A percentile compares a stretch with the other conserved stretches of the same genome.
Conservation (phyloP, 2,329 filamentous ascomycete species). For the Bipolaris gigantea region DNA sequence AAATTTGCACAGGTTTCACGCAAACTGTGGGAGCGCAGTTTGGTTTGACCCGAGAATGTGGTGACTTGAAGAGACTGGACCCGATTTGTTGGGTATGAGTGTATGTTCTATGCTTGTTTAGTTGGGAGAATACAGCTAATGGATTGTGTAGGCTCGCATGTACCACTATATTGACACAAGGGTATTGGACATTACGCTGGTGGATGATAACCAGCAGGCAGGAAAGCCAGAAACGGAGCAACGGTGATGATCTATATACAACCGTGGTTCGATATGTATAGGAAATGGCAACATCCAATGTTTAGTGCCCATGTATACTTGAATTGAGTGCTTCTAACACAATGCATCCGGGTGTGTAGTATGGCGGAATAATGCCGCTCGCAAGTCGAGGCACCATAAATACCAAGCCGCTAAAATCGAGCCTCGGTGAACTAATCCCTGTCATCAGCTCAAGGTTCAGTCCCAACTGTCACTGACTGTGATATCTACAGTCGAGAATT, state of each 20-base stretch:
- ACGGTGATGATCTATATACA: neutral
- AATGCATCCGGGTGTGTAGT: neutral
- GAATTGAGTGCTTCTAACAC: neutral
- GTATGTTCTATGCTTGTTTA: conserved; percentile 16
- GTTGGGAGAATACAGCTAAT: neutral
- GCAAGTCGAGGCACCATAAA: neutral
- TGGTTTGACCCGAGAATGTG: conserved; percentile 30
- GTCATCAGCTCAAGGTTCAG: neutral
- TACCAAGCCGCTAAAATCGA: conserved; percentile 28
- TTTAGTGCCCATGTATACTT: neutral
- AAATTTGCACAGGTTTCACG: conserved; percentile 35
- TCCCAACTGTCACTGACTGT: neutral
- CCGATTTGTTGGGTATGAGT: conserved; percentile 34
- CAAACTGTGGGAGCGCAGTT: conserved; percentile 31
- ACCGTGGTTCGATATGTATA: no score
- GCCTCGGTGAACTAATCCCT: conserved; percentile 27
- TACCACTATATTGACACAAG: conserved; percentile 29
- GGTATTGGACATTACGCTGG: conserved; percentile 25
- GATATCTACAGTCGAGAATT: conserved; percentile 1
- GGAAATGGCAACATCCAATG: neutral
- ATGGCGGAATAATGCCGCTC: neutral
- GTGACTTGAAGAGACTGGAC: conserved; percentile 21
- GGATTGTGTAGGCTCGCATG: conserved; percentile 22
- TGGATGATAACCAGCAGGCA: conserved; percentile 20
- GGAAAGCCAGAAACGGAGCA: neutral